A percentile compares a stretch with the other conserved stretches of the same genome.
phyloP scores from a whole-genome alignment of 805 yeast genomes.

The Barnettozyma salicaria region DNA sequence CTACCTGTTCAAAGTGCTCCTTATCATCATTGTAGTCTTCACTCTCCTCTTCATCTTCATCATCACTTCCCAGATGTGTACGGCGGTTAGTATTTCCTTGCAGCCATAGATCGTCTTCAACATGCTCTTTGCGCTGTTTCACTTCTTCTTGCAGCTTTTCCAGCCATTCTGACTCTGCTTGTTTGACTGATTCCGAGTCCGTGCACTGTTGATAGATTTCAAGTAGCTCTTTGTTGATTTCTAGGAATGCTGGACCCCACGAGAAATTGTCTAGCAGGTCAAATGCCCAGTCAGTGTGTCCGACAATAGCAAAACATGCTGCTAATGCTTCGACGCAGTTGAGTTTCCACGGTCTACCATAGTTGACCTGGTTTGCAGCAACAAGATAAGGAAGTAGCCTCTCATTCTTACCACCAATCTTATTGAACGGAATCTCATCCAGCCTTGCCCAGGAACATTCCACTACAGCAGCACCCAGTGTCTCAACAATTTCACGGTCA shows the following conservation, averaged over 20 bases:
- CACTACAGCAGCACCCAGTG: conserved; percentile 90
- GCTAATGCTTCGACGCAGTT: conserved; percentile 98
- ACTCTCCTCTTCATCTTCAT: conserved; percentile 17
- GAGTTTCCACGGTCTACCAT: conserved; percentile 91
- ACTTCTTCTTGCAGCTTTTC: conserved; percentile 60
- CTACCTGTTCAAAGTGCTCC: conserved; percentile 12
- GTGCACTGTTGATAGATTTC: conserved; percentile 73
- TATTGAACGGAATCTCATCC: conserved; percentile 92
- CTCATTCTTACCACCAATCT: conserved; percentile 87
- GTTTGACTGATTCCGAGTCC: conserved; percentile 65
- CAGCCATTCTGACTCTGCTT: conserved; percentile 73
- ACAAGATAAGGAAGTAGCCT: conserved; percentile 84
- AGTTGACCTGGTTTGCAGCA: conserved; percentile 96
- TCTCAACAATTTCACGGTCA: conserved; percentile 71
- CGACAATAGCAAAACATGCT: conserved; percentile 93
- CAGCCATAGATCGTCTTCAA: conserved; percentile 64
- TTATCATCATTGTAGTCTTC: conserved; percentile 20
- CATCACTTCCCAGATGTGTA: conserved; percentile 21
- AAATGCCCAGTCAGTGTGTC: conserved; percentile 84
- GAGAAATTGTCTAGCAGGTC: conserved; percentile 72
- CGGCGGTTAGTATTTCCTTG: conserved; percentile 70
- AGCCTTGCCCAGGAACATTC: conserved; percentile 98
- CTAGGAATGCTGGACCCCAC: conserved; percentile 89
- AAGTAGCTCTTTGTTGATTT: conserved; percentile 73
- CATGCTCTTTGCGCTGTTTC: conserved; percentile 50